Base-by-base conservation (phyloP, 352 stramenopile species). In the Phytophthora podocarpi region DNA sequence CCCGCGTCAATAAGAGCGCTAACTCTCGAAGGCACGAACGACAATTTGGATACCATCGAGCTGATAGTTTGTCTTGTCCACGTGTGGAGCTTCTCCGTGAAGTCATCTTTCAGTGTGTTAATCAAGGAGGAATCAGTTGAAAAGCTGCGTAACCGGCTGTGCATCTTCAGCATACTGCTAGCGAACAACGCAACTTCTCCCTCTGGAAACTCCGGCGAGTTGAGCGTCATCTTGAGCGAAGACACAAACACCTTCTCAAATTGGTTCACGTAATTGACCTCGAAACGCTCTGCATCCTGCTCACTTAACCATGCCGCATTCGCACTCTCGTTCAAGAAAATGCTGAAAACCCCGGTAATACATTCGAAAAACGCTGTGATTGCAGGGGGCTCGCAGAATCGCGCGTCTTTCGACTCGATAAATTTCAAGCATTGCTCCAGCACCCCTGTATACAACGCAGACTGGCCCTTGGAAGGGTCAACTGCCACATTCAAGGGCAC, bases 351-450 rank as follows among this genome's bases (percentile, higher is more conserved):
- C 2, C 79, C 84, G 1, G 77, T 80, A 15, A 90, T n/a, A 52
- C 82, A 95, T 56, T 95, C 86, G 26, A 89, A 89, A 53, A 79
- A 85, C 12, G 82, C 70, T 49, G 75, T 51, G 48, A 93, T 84
- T 23, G 72, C 84, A 27, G 70, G 58, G n/a, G 67, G 37, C 37
- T 91, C 80, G 27, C 76, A 67, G 16, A 82, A 87, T 34, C 80
- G 70, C 1, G 77, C 68, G 26, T 89, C 71, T 12, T 74, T 70
- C 0, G 76, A 90, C 18, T 76, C 74, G 1, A 91, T 39, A 62
- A 88, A 91, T 53, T 93, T 93, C 59, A 73, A 83, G 21, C 79
- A 80, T 21, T 91, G 75, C 27, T 91, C 80, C 12, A 95, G 16
- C 7, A 91, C 72, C 11, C 81, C 72, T 7, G 66, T 75, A 59